A percentile compares a stretch with the other conserved stretches of the same genome.
Evolutionary conservation across 208 protist genomes (phyloP).

Genomic region (Balamuthia mandrillaris): DNA sequence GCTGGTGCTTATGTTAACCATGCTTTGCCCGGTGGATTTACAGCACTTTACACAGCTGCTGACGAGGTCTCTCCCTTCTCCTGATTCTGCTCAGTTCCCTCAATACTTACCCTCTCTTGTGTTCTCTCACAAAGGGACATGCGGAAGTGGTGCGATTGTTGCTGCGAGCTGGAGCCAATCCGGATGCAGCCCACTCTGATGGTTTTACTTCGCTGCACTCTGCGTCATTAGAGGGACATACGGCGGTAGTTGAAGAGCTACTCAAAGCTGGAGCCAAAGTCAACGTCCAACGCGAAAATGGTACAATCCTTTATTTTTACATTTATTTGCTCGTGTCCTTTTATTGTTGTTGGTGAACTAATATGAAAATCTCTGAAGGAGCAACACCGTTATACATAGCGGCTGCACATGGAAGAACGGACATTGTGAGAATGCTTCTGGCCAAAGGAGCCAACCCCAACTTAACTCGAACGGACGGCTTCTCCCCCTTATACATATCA

Average conservation of each 20-base stretch:
- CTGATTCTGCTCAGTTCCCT: no score
- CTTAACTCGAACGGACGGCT: background rate
- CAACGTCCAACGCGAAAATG: background rate
- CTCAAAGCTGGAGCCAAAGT: background rate
- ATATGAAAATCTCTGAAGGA: no score
- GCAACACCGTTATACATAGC: no score
- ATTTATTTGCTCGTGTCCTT: no score
- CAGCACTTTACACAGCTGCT: background rate
- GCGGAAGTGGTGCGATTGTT: background rate
- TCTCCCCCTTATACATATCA: no score
- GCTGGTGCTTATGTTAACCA: background rate
- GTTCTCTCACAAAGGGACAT: no score
- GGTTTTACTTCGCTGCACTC: background rate
- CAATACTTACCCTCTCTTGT: no score
- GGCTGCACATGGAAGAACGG: background rate
- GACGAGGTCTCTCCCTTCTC: background rate
- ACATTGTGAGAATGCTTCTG: background rate
- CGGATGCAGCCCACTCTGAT: background rate
- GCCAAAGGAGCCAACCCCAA: background rate
- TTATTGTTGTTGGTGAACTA: no score
- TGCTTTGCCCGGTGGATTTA: background rate
- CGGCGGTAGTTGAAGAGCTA: background rate
- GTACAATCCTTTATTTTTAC: no score
- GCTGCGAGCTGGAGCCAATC: background rate
- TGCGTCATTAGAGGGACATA: slow-evolving; percentile 1